phyloP scores from a whole-genome alignment of 1,284 basidiomycete species.

The Boletus sp. region DNA sequence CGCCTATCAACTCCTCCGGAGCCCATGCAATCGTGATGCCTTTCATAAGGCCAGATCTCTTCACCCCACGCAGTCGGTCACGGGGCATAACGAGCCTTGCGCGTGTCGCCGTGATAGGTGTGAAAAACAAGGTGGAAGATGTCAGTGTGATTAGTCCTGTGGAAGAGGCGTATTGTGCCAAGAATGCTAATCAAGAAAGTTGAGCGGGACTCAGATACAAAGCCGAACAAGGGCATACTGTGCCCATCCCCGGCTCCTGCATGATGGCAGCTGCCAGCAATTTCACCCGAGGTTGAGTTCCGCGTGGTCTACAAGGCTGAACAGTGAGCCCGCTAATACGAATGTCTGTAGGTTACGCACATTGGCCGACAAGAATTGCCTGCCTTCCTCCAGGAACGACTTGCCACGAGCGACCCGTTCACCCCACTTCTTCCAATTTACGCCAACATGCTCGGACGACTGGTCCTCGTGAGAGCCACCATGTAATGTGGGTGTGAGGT shows the following conservation, averaged over 20 bases:
- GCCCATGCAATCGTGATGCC: conserved; percentile 50
- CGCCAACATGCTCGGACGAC: conserved; percentile 11
- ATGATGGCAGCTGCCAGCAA: background rate
- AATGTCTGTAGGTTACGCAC: conserved; percentile 27
- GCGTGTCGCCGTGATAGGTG: conserved; percentile 44
- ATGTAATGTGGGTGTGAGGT: conserved; percentile 3
- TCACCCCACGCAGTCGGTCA: conserved; percentile 49
- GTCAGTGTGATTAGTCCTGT: conserved; percentile 61
- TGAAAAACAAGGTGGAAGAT: conserved; percentile 47
- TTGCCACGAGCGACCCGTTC: conserved; percentile 45
- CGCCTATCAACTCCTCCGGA: conserved; percentile 25
- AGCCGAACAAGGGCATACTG: conserved; percentile 34
- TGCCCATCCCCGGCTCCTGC: conserved; percentile 30
- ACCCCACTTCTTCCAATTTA: conserved; percentile 57
- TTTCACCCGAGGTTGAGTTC: conserved; percentile 3
- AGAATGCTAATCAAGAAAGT: conserved; percentile 44
- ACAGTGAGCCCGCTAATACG: background rate
- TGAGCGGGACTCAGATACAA: background rate
- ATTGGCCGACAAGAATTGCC: conserved; percentile 36
- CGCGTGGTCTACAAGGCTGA: conserved; percentile 12
- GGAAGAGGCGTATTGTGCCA: conserved; percentile 51
- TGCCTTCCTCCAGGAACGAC: conserved; percentile 40
- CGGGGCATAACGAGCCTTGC: conserved; percentile 47
- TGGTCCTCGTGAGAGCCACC: conserved; percentile 8
- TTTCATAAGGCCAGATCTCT: conserved; percentile 51